These are phyloP conservation scores for Ajuga chamaepitys DNA, from an alignment of 257 asterid species.

Conservation along the genomic window DNA sequence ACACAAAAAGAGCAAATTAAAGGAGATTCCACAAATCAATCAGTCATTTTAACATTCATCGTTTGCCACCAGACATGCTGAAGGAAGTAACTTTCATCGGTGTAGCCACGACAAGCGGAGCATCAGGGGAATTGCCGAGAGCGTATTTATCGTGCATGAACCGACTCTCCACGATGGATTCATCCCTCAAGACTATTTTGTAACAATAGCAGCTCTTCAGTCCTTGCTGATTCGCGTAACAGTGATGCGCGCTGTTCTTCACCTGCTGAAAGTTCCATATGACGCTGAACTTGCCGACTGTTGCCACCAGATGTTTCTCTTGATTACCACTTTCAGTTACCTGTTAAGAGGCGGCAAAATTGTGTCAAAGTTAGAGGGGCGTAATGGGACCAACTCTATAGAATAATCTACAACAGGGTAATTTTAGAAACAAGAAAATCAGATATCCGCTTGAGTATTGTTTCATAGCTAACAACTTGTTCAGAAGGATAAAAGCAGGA, in stretches of 20 bases:
- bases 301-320: constrained; percentile 92
- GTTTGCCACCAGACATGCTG: constrained; percentile 79
- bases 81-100: constrained; percentile 89
- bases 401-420: background rate
- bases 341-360: constrained; percentile 28
- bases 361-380: no score
- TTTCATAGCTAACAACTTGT: background rate
- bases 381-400: background rate
- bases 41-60: constrained; percentile 7
- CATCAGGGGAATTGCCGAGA: constrained; percentile 66
- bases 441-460: background rate
- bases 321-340: constrained; percentile 97
- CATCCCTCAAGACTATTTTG: constrained; percentile 80
- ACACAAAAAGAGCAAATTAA: constrained; percentile 2
- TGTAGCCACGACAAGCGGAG: constrained; percentile 95
- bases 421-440: no score
- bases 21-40: background rate
- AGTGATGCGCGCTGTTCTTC: constrained; percentile 84
- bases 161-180: constrained; percentile 86
- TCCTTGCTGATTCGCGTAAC: constrained; percentile 90
- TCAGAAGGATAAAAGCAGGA: background rate
- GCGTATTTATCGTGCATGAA: constrained; percentile 93
- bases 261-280: constrained; percentile 95
- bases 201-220: constrained; percentile 98
- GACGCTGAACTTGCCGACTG: constrained; percentile 90